Evolutionary conservation across 345 rosid species (phyloP), one percentile per base, ranked within the genome.

Genomic region (Heritiera fomes): DNA sequence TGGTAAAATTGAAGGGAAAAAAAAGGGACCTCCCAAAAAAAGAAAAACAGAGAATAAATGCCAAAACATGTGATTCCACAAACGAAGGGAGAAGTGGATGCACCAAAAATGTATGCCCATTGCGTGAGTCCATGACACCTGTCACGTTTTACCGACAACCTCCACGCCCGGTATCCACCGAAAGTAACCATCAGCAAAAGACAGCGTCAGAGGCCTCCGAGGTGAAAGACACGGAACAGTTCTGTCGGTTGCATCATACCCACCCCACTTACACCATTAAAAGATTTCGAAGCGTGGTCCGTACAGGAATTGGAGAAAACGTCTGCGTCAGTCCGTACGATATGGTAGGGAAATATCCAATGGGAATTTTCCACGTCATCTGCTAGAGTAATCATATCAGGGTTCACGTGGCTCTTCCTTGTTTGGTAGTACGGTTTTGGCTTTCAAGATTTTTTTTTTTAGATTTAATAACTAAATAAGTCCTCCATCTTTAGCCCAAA

Each of bases 231-330:
- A 87, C 41, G 80, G 84, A 87, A 89, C 92, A 89, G 71, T 78
- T 65, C 76, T 92, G 93, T 91, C 94, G 92, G 92, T 89, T 82
- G 86, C 79, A 84, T 73, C 56, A 82, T 82, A 78, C 85, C 76
- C 83, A 41, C 53, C n/a, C 58, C n/a, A 83, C 3, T 1, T 64
- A 46, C 49, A 56, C 75, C 55, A 46, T 84, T 67, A 32, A 13
- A 73, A 34, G 2, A 1, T 7, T 8, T 8, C 58, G 3, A 14
- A 9, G 20, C 15, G 65, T 10, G 79, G 82, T 78, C 86, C 89
- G 89, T 88, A 88, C 91, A 50, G 71, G 60, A 61, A 34, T 67
- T 2, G 3, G 11, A 34, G 18, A 61, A 72, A 62, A 74, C 32
- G 76, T 78, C 82, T 49, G 64, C 1, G 0, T 79, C 50, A 0